Conservation (phyloP, 495 filamentous ascomycete genomes). For the Aspergillus kassunensis region DNA sequence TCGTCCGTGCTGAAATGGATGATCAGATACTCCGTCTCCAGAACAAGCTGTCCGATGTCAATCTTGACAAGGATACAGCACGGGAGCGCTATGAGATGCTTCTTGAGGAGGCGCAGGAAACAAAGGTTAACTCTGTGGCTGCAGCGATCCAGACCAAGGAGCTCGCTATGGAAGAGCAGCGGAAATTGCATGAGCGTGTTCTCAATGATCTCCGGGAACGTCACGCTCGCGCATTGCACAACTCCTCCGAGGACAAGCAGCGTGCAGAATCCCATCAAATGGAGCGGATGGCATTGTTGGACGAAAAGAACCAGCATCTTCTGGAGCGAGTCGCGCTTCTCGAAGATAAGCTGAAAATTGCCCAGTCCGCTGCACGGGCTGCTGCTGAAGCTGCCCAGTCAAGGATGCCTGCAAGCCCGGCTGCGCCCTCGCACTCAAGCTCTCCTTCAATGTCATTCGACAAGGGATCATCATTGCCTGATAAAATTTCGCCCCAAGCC, state of each 20-base stretch:
- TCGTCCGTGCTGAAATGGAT: conserved; percentile 72
- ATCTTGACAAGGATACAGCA: conserved; percentile 67
- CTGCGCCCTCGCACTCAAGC: conserved; percentile 31
- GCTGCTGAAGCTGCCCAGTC: conserved; percentile 79
- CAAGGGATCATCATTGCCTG: conserved; percentile 55
- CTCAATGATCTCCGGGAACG: conserved; percentile 58
- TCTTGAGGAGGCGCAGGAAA: conserved; percentile 67
- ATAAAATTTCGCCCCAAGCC: conserved; percentile 89
- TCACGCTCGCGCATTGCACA: conserved; percentile 69
- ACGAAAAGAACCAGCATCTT: conserved; percentile 73
- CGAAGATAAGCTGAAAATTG: conserved; percentile 85
- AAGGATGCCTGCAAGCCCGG: conserved; percentile 43
- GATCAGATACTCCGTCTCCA: conserved; percentile 64
- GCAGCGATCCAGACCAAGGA: conserved; percentile 58
- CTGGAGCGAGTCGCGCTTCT: conserved; percentile 77
- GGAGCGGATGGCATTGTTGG: conserved; percentile 69
- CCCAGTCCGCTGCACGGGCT: conserved; percentile 83
- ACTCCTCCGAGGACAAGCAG: conserved; percentile 67
- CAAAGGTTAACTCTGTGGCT: conserved; percentile 46
- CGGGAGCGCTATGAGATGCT: conserved; percentile 71
- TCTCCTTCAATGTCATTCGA: conserved; percentile 43
- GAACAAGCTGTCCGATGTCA: conserved; percentile 65
- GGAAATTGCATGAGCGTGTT: conserved; percentile 66
- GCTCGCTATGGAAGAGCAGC: conserved; percentile 62
- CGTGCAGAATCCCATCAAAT: conserved; percentile 62